Percentiles rank a stretch among this genome's conserved stretches.
Evolutionary conservation across 306 rosid genomes (phyloP).

Genomic region (Citrullus mucosospermus): DNA sequence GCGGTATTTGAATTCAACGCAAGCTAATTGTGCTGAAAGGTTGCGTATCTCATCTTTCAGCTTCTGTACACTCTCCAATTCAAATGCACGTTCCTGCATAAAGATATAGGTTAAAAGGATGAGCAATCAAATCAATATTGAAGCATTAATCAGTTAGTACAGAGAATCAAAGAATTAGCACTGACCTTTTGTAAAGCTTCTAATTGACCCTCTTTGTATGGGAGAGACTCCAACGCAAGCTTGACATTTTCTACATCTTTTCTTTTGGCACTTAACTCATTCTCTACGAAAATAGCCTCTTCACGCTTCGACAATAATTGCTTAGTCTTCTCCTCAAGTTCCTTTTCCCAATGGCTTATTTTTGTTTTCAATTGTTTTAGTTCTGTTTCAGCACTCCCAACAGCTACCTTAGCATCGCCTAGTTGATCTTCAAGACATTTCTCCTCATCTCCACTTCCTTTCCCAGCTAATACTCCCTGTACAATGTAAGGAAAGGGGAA

Average conservation of each 20-base stretch:
- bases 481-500: neutral
- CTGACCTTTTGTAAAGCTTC: slow-evolving; percentile 74
- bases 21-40: slow-evolving; percentile 62
- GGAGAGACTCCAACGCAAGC: slow-evolving; percentile 48
- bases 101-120: slow-evolving; percentile 10
- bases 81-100: slow-evolving; percentile 58
- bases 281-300: slow-evolving; percentile 77
- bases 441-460: slow-evolving; percentile 85
- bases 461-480: slow-evolving; percentile 84
- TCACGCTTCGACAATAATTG: slow-evolving; percentile 70
- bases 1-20: slow-evolving; percentile 57
- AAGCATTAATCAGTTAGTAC: slow-evolving; percentile 7
- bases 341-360: slow-evolving; percentile 73
- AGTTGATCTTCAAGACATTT: slow-evolving; percentile 88
- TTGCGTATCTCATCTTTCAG: slow-evolving; percentile 73
- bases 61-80: slow-evolving; percentile 61
- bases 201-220: slow-evolving; percentile 74
- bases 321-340: slow-evolving; percentile 57
- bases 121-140: slow-evolving; percentile 5
- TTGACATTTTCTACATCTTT: slow-evolving; percentile 54
- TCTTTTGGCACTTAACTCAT: slow-evolving; percentile 45
- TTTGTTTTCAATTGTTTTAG: slow-evolving; percentile 68
- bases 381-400: slow-evolving; percentile 84
- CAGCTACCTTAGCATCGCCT: slow-evolving; percentile 83
- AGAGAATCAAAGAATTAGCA: slow-evolving; percentile 13